Evolutionary conservation across 208 protist genomes (phyloP).

Genomic region (Trypanosoma mega): DNA sequence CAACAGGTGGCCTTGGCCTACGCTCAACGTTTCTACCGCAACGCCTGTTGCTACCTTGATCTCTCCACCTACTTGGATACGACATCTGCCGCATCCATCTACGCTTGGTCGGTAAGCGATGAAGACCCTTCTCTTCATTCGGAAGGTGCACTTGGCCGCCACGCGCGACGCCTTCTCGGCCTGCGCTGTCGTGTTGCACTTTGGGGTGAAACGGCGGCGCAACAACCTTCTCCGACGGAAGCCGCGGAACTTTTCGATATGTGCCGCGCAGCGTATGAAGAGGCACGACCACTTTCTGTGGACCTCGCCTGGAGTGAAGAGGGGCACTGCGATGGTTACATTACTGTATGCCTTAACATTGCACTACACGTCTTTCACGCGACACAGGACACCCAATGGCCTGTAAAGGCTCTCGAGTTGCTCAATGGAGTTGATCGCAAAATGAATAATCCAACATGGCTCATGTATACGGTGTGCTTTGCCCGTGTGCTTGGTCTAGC

Average conservation of each 20-base stretch:
- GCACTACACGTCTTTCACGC: constrained; percentile 59
- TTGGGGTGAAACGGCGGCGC: constrained; percentile 40
- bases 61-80: constrained; percentile 75
- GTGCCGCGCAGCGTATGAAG: constrained; percentile 48
- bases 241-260: constrained; percentile 43
- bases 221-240: constrained; percentile 29
- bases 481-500: constrained; percentile 61
- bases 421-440: constrained; percentile 55
- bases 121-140: neutral
- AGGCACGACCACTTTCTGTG: constrained; percentile 47
- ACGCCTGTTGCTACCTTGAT: constrained; percentile 82
- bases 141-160: constrained; percentile 18
- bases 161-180: constrained; percentile 67
- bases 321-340: constrained; percentile 80
- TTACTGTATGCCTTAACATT: constrained; percentile 70
- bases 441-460: constrained; percentile 80
- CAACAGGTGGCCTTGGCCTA: constrained; percentile 52
- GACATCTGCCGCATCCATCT: constrained; percentile 42
- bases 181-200: constrained; percentile 67
- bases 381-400: constrained; percentile 35
- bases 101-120: constrained; percentile 46
- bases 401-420: constrained; percentile 48
- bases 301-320: constrained; percentile 81
- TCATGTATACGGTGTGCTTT: constrained; percentile 71
- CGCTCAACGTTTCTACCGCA: constrained; percentile 67